Conservation (phyloP, 2,329 filamentous ascomycete species). For the Talaromyces albobiverticillius region DNA sequence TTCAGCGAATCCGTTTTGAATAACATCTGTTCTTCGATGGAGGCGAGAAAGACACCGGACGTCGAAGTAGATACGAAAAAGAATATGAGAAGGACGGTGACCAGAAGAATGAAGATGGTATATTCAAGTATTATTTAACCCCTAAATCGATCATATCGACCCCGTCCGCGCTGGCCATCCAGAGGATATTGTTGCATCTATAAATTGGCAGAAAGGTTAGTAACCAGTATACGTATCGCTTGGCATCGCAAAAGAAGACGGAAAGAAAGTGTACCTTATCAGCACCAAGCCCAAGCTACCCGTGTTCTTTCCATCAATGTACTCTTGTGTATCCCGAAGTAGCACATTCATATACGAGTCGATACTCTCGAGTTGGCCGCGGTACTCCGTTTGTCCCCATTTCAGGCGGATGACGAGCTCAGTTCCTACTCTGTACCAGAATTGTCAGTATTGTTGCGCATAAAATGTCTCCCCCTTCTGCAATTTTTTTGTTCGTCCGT, state of each 20-base stretch:
- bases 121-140: constrained; percentile 24
- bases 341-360: constrained; percentile 99
- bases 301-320: constrained; percentile 80
- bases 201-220: neutral
- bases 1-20: too few relatives aligned
- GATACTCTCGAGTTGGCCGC: constrained; percentile 84
- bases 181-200: constrained; percentile 96
- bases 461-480: neutral
- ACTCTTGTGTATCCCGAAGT: constrained; percentile 86
- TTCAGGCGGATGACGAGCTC: constrained; percentile 89
- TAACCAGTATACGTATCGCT: constrained; percentile 53
- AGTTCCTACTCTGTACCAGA: constrained; percentile 74
- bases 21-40: too few relatives aligned
- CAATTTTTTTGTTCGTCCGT: neutral
- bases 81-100: neutral
- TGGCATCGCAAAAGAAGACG: constrained; percentile 79
- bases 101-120: neutral
- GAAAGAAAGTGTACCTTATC: constrained; percentile 64
- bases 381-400: constrained; percentile 98
- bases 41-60: too few relatives aligned
- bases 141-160: constrained; percentile 47
- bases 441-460: neutral
- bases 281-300: constrained; percentile 85
- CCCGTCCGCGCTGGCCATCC: constrained; percentile 65
- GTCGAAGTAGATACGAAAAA: neutral